These are phyloP conservation scores for Chaetomiaceae sp. DNA, from an alignment of 2,329 filamentous ascomycete species.

Conservation along the genomic window DNA sequence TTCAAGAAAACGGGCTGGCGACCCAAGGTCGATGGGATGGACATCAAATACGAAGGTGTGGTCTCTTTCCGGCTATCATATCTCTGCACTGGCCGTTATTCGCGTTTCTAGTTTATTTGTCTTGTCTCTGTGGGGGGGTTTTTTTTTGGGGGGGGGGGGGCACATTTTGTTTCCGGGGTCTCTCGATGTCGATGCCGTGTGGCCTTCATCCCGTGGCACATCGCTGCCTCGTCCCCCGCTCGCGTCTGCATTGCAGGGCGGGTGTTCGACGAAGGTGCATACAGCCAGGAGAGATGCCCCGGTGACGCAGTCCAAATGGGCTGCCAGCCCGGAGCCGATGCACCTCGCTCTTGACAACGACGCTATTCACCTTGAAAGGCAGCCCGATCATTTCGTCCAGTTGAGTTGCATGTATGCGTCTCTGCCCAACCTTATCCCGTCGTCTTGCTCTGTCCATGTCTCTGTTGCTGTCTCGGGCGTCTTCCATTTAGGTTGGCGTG, in stretches of 20 bases:
- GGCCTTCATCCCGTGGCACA: too few species aligned
- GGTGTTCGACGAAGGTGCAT: not conserved
- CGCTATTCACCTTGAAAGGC: not conserved
- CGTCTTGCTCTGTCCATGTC: not conserved
- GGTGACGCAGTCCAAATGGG: too few species aligned
- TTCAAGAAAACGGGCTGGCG: too few species aligned
- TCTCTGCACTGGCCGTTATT: too few species aligned
- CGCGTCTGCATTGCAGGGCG: not conserved
- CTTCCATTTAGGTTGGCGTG: not conserved
- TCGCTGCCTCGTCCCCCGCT: not conserved
- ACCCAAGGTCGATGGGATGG: too few species aligned
- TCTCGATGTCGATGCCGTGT: too few species aligned
- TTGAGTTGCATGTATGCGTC: conserved; percentile 24
- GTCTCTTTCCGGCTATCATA: too few species aligned
- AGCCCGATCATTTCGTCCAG: conserved; percentile 11
- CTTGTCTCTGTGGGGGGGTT: not conserved
- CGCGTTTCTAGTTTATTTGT: not conserved
- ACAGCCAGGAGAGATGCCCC: not conserved
- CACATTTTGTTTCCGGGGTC: too few species aligned
- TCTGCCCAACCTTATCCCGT: conserved; percentile 24
- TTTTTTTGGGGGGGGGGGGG: too few species aligned
- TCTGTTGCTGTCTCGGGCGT: conserved; percentile 7
- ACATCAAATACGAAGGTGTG: too few species aligned
- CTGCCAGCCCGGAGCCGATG: not conserved
- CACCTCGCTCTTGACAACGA: not conserved